Base-by-base conservation (phyloP, 805 yeast species). In the Candida tibetensis region DNA sequence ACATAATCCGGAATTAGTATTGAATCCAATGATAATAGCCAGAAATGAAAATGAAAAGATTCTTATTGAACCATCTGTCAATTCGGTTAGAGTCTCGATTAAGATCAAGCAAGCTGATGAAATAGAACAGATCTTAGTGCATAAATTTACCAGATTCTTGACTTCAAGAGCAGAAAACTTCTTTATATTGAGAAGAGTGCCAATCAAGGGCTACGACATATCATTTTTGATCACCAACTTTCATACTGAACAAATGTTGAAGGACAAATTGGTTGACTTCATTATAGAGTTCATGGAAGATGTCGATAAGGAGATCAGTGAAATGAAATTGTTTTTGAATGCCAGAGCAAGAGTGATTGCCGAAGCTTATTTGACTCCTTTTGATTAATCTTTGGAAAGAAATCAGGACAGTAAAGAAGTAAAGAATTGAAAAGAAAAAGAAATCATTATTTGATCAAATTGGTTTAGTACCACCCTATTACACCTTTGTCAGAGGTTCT, bases 241-340 rank as follows among this genome's bases (percentile, higher is more conserved):
- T 66, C 99, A 93, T 64, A 89, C 96, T 8, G 96, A 91, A 62
- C 83, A 84, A 48, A 88, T 93, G 96, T 77, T 90, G 67, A 91
- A 93, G 68, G 90, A 84, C 53, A 93, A 93, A 66, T 76, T 93
- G 52, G 95, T 93, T 30, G 99, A 93, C 63, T 93, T 93, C 62
- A 90, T 93, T 51, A 88, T 93, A 51, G 98, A 93, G 68, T 93
- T 93, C 62, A 90, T 93, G 98, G 98, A 93, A 64, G 99, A 90
- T 57, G 99, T 93, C 14, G 99, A 93, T 64, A 91, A 89, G 69
- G 99, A 93, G 64, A 93, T 93, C 57, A 87, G 96, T 64, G 99
- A 93, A 62, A 93, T 93, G 95, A 93, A 93, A 66, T 75, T 93
- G 62, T 93, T 91, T 62, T 77, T 93, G 60, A 93, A 93, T 58